Evolutionary conservation across 306 rosid species (phyloP), one percentile per base, ranked within the genome.

Genomic region (Parietaria judaica): DNA sequence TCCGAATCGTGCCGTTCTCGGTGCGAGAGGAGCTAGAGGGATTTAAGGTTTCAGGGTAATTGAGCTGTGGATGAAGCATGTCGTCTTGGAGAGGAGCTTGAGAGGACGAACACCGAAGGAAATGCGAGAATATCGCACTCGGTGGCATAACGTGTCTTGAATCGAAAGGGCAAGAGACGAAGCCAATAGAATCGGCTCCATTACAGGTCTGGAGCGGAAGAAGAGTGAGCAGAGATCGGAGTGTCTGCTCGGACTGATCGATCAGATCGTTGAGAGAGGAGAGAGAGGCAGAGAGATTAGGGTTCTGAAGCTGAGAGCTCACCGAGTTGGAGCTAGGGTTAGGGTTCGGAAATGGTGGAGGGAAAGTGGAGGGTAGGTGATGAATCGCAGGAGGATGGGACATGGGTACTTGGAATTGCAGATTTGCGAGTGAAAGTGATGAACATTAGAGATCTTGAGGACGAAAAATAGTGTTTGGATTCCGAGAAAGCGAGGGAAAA

Each of bases 81-180:
- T 58, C 48, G 17, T n/a, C 69, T n/a, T 61, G 68, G 46, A 47
- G 72, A 54, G 79, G 68, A 46, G 23, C 63, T 0, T 87, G 83
- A n/a, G 88, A 74, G 64, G 87, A 84, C 17, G 83, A 65, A 68
- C 96, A 87, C 9, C 61, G 78, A 44, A 85, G 90, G 69, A 74
- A 77, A 76, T 88, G 95, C 44, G 58, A 77, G 71, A 88, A 86
- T 62, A 84, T 86, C 70, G 79, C 72, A 13, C 65, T 44, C 4
- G 86, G 85, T 6, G 78, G 88, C 34, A 88, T 10, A 9, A 72
- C 79, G 75, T 91, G 98, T 62, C 78, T 72, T 3, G 64, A 76
- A 57, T 85, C 68, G 65, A 85, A 77, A 35, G 76, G 81, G 74
- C 95, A 86, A 45, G 67, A 66, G 12, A 83, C 11, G 54, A 76